Evolutionary conservation across 768 basidiomycete species (phyloP).

Genomic region (Auricularia sp.): DNA sequence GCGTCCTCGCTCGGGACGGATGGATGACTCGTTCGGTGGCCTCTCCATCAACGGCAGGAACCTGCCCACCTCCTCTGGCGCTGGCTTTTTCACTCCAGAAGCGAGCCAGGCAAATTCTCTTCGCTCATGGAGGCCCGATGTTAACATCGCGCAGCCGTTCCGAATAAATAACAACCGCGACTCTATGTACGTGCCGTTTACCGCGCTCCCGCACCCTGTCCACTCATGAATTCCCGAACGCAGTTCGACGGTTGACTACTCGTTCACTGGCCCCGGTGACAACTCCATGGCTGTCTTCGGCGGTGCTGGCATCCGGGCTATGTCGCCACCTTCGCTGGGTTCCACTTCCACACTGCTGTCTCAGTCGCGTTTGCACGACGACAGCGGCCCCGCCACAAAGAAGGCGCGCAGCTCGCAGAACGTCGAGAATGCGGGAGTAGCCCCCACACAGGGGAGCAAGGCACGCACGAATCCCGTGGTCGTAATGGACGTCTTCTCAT

Average conservation of each 20-base stretch:
- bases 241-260: conserved; percentile 50
- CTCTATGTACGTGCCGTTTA: conserved; percentile 40
- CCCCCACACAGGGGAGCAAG: conserved; percentile 3
- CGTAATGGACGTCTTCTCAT: conserved; percentile 28
- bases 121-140: conserved; percentile 8
- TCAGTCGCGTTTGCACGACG: conserved; percentile 37
- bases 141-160: conserved; percentile 33
- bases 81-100: conserved; percentile 73
- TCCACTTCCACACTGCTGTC: conserved; percentile 24
- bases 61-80: conserved; percentile 38
- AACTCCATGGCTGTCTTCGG: conserved; percentile 33
- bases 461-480: conserved; percentile 1
- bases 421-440: conserved; percentile 7
- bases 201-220: conserved; percentile 3
- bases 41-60: conserved; percentile 9
- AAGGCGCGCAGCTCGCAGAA: conserved; percentile 44
- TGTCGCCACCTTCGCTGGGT: not conserved
- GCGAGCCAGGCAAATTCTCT: conserved; percentile 46
- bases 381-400: conserved; percentile 69
- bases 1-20: conserved; percentile 35
- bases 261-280: conserved; percentile 41
- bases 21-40: conserved; percentile 10
- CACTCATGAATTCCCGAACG: conserved; percentile 10
- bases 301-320: conserved; percentile 25
- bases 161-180: conserved; percentile 52